Evolutionary conservation across 352 stramenopile genomes (phyloP), one percentile per base, ranked within the genome.

Genomic region (Phytophthora crassamura): DNA sequence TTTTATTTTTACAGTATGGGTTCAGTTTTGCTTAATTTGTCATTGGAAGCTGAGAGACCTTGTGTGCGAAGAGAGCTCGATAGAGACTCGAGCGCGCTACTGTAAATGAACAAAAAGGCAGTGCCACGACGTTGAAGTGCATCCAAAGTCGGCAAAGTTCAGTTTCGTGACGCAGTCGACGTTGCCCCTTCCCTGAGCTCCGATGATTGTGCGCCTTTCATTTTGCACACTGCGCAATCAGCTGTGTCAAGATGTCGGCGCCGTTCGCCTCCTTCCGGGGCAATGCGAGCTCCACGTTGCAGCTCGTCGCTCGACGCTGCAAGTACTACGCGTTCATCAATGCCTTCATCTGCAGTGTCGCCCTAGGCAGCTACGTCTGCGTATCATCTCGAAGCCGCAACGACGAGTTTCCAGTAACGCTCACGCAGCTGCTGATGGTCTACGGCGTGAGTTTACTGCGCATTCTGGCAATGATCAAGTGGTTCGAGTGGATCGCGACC

Each of bases 291-390:
- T 41, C 25, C 42, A 54, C 36, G 47, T 54, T 75, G 6, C 49
- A 68, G 50, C 64, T 70, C 2, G 14, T 82, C 25, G 64, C 78
- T 60, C 80, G 86, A 33, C 78, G 81, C 32, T 73, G 72, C 67
- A 93, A 91, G 75, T 95, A 87, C 70, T 95, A 95, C 74, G 48
- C 67, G 15, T 46, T 95, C 55, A 90, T 95, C 69, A 95, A 95
- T 58, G 73, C 77, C 15, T 95, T 95, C 69, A 93, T 92, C 63
- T 89, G 72, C 58, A 74, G 70, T 35, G 67, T 95, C 34, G 78
- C 64, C 5, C 20, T 75, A 11, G 47, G 40, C 10, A 88, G 76
- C 59, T 72, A 69, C 41, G 22, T 42, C 20, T 40, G 80, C 53
- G 43, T 69, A 14, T 39, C 46, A 8, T 50, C 33, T 28, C 20